Base-by-base conservation (phyloP, 768 basidiomycete genomes). In the Serendipita sp. region DNA sequence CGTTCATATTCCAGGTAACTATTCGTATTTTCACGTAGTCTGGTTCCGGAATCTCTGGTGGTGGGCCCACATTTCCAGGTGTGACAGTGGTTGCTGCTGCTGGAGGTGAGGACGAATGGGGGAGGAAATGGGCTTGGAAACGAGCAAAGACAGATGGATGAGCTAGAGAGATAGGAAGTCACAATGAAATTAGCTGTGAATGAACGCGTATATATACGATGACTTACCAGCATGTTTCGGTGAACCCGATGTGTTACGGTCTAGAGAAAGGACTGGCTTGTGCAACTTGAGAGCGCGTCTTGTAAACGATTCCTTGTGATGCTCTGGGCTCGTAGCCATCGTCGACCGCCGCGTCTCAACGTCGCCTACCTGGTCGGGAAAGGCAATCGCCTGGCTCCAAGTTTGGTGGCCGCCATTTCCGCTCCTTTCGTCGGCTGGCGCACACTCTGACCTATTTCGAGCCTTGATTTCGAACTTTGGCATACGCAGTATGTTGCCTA, bases 1-100 rank as follows among this genome's bases (percentile, higher is more conserved):
- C 87, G 67, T 90, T 85, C 88, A 91, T 91, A 68, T 90, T 91
- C 88, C 88, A 91, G 44, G 85, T 86, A 38, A 89, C 63, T 54
- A 89, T 81, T 47, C 83, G 76, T 44, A 88, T 75, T 70, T 89
- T 90, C 51, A 89, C 75, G 70, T 78, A 79, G 18, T 54, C 51
- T 13, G 66, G 56, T 16, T 51, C n/a, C 30, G 66, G 54, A 16
- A 60, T 47, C 48, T 28, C 38, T 34, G 60, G 66, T 52, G 70
- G 66, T 34, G 63, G 68, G n/a, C 65, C 69, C 45, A 69, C 69
- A 44, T 35, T 71, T 23, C 71, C 64, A n/a, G 69, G 65, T 32
- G 68, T 69, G 67, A 68, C 71, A 52, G 70, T 63, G 8, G 67
- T 65, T 54, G 68, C 54, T 18, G 72, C 70, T 66, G 65, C 70